Conservation (phyloP, 495 filamentous ascomycete genomes). For the Penicillium subrubescens region DNA sequence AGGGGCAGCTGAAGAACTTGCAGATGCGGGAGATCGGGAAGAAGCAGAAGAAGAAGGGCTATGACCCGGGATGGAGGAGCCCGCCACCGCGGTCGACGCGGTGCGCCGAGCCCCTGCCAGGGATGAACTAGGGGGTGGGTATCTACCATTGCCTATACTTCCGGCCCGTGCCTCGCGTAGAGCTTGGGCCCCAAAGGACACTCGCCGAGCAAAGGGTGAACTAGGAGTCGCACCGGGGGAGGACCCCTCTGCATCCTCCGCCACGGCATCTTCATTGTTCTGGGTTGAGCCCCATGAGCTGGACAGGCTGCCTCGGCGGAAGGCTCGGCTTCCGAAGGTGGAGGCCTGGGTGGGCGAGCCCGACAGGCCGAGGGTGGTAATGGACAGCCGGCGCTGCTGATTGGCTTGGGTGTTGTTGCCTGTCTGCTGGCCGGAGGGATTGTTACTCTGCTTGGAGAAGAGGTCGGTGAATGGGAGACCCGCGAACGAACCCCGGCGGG, state of each 20-base stretch:
- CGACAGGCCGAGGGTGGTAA: conserved; percentile 81
- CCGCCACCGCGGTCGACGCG: conserved; percentile 20
- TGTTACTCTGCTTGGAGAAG: conserved; percentile 39
- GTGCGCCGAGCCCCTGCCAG: conserved; percentile 27
- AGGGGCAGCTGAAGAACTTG: conserved; percentile 43
- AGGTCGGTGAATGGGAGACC: conserved; percentile 50
- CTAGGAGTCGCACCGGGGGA: conserved; percentile 54
- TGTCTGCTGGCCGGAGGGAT: conserved; percentile 18
- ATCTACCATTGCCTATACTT: conserved; percentile 51
- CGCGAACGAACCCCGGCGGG: conserved; percentile 52
- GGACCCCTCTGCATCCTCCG: conserved; percentile 73
- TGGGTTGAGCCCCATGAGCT: conserved; percentile 71
- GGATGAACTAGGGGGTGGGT: conserved; percentile 36
- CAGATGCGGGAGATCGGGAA: conserved; percentile 28
- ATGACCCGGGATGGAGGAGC: neutral
- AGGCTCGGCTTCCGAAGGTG: conserved; percentile 48
- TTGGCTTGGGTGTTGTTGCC: conserved; percentile 63
- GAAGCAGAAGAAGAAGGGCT: neutral
- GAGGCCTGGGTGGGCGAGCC: conserved; percentile 70
- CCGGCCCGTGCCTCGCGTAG: conserved; percentile 66
- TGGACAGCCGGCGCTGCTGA: conserved; percentile 82
- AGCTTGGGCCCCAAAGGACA: conserved; percentile 90
- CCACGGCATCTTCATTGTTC: conserved; percentile 84
- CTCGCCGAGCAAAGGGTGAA: conserved; percentile 79
- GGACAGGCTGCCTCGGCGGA: conserved; percentile 72